Conservation (phyloP, 345 rosid species). For the Carallia pectinifolia region DNA sequence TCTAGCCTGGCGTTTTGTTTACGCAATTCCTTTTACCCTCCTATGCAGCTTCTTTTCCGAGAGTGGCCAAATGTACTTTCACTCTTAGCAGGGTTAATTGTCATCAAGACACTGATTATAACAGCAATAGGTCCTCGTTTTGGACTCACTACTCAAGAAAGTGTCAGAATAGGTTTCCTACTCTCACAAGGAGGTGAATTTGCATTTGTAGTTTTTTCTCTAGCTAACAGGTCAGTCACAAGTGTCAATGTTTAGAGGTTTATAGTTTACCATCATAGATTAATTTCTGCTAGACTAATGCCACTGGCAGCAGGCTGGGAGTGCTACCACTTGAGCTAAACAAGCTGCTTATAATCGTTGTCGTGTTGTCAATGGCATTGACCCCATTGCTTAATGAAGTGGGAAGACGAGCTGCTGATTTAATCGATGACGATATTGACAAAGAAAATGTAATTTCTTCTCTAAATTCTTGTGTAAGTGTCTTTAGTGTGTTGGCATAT, state of each 20-base stretch:
- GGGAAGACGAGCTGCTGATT: constrained; percentile 82
- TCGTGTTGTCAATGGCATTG: constrained; percentile 92
- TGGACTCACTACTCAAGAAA: constrained; percentile 86
- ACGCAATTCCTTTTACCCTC: constrained; percentile 8
- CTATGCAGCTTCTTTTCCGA: constrained; percentile 67
- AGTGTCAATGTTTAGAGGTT: constrained; percentile 8
- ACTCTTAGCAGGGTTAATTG: constrained; percentile 83
- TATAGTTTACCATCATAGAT: constrained; percentile 5
- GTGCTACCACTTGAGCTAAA: constrained; percentile 97
- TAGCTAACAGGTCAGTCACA: constrained; percentile 73
- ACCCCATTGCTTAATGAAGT: constrained; percentile 86
- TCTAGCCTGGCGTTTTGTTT: constrained; percentile 10
- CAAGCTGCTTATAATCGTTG: constrained; percentile 94
- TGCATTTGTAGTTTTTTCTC: constrained; percentile 89
- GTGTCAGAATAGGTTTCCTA: constrained; percentile 86
- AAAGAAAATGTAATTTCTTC: constrained; percentile 43
- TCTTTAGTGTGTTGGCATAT: constrained; percentile 3
- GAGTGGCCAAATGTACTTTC: constrained; percentile 97
- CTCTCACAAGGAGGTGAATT: constrained; percentile 98
- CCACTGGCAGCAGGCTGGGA: constrained; percentile 64
- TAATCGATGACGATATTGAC: constrained; percentile 54
- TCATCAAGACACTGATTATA: constrained; percentile 85
- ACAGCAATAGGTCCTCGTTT: constrained; percentile 90
- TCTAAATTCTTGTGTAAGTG: constrained; percentile 1
- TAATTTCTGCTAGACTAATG: constrained; percentile 12